phyloP scores from a whole-genome alignment of 2,329 filamentous ascomycete genomes.

The Penicillium frequentans region DNA sequence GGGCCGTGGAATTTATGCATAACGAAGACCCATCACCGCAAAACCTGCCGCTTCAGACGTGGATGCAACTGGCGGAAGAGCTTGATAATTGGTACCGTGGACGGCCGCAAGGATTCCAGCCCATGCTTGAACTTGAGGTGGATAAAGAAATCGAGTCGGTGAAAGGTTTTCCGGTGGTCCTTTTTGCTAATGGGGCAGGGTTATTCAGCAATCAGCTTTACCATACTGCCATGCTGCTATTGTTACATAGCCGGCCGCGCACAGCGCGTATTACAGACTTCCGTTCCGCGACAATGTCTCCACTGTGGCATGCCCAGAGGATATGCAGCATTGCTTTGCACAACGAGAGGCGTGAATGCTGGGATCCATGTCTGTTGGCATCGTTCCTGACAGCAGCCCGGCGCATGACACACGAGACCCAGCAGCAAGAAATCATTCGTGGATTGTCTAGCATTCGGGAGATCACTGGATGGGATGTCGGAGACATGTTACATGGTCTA shows the following conservation, averaged over 20 bases:
- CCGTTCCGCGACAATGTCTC: constrained; percentile 39
- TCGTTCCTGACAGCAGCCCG: constrained; percentile 49
- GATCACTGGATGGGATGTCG: constrained; percentile 46
- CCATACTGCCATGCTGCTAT: constrained; percentile 55
- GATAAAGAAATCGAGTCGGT: constrained; percentile 20
- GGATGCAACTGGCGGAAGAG: constrained; percentile 26
- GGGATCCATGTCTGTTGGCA: constrained; percentile 52
- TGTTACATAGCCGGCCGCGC: constrained; percentile 54
- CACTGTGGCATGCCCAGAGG: constrained; percentile 51
- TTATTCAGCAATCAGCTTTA: constrained; percentile 55
- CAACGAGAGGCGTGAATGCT: constrained; percentile 47
- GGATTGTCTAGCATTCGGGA: constrained; percentile 40
- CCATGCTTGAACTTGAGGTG: constrained; percentile 37
- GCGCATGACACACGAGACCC: constrained; percentile 50
- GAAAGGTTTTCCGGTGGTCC: constrained; percentile 37
- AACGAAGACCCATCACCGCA: constrained; percentile 13
- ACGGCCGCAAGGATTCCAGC: constrained; percentile 27
- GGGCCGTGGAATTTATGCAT: constrained; percentile 19
- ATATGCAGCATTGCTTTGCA: constrained; percentile 53
- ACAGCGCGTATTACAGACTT: constrained; percentile 37
- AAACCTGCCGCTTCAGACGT: constrained; percentile 11
- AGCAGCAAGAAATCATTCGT: constrained; percentile 46
- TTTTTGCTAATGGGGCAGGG: constrained; percentile 49
- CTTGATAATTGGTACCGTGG: constrained; percentile 30
- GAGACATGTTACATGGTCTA: constrained; percentile 17